These are phyloP conservation scores for Arthrobotrys megalospora DNA, from an alignment of 2,329 filamentous ascomycete species.

Conservation along the genomic window DNA sequence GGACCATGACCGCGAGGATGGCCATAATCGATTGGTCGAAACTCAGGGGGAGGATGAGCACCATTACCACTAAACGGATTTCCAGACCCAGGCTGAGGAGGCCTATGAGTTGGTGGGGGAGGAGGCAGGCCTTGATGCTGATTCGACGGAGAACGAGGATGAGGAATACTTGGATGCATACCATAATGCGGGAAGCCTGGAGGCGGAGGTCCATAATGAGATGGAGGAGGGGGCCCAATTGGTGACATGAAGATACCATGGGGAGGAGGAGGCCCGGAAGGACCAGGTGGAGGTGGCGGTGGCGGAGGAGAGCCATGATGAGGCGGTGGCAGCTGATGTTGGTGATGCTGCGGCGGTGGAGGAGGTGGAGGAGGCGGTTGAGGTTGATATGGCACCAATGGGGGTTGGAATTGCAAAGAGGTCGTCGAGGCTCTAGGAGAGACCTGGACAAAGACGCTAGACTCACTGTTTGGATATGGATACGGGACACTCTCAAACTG, in stretches of 20 bases:
- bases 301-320: constrained; percentile 41
- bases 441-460: constrained; percentile 57
- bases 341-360: constrained; percentile 31
- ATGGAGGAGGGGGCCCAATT: constrained; percentile 46
- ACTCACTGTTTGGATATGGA: constrained; percentile 56
- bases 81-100: constrained; percentile 35
- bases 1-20: constrained; percentile 52
- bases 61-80: constrained; percentile 60
- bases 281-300: constrained; percentile 35
- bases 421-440: constrained; percentile 54
- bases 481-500: constrained; percentile 58
- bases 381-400: constrained; percentile 52
- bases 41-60: constrained; percentile 51
- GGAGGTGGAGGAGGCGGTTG: constrained; percentile 29
- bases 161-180: constrained; percentile 54
- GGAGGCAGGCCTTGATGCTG: constrained; percentile 34
- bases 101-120: constrained; percentile 29
- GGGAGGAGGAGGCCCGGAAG: constrained; percentile 29
- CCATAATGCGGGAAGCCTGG: constrained; percentile 29
- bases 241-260: constrained; percentile 51
- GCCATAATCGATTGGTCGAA: constrained; percentile 56
- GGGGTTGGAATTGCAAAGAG: constrained; percentile 53
- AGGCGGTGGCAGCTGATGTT: constrained; percentile 41
- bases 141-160: constrained; percentile 35
- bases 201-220: constrained; percentile 36